Base-by-base conservation (phyloP, 805 yeast genomes). In the Candida alai region DNA sequence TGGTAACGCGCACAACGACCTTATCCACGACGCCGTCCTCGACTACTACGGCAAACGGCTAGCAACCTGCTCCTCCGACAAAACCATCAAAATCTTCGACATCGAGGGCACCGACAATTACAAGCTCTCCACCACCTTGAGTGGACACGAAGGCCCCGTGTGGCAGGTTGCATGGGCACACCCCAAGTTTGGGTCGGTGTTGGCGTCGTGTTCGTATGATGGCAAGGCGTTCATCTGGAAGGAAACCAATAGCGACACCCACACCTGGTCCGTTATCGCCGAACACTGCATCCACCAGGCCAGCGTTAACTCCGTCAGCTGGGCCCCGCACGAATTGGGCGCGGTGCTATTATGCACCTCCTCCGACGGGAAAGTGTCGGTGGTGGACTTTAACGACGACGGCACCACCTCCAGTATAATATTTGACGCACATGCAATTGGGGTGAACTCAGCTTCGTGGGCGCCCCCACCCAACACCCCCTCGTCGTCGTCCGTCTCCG, bases 101-200 rank as follows among this genome's bases (percentile, higher is more conserved):
- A 80, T 90, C 28, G 90, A 85, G 32, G 70, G 69, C 6, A 93
- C 90, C 24, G 94, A 86, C 29, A 76, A 70, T 51, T 90, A 87
- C 59, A 82, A 74, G 54, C 69, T 88, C 33, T 72, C 83, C 13
- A 96, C 88, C 46, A 89, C 97, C 1, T 68, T 93, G 43, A 70
- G 76, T 31, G 97, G 95, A 24, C 98, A 93, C 60, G 96, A 88
- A 43, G 98, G 97, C 21, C 97, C 98, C 9, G 97, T 93, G 30
- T 93, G 98, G 98, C 96, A 90, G 64, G 95, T 88, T 14, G 78
- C 86, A 35, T 93, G 98, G 98, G 97, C 97, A 3, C 98, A 93
- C 57, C 98, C 98, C 20, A 90, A 90, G 59, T 93, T 90, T 54
- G 98, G 98, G 24, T 82, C 87, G 10, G 86, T 90, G 43, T 70